Percentiles rank a stretch among this genome's conserved stretches.
Conservation (phyloP, 176 grass and related monocot genomes). For the Carex littledalei region DNA sequence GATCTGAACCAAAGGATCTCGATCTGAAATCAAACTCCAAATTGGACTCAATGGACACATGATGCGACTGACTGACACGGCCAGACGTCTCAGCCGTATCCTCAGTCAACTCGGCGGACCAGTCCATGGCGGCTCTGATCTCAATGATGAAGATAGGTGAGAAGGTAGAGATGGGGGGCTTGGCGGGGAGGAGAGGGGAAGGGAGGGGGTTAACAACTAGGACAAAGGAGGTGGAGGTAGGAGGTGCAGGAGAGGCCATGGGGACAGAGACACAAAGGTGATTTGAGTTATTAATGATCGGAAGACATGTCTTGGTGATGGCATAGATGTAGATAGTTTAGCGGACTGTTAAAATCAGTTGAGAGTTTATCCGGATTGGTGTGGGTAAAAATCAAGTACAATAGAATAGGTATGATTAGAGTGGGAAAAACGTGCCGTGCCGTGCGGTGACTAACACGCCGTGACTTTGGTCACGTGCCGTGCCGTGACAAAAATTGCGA, state of each 20-base stretch:
- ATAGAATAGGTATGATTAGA: no score
- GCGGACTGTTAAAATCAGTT: no score
- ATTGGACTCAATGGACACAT: conserved; percentile 27
- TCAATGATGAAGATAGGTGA: conserved; percentile 91
- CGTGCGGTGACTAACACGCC: no score
- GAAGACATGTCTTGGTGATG: no score
- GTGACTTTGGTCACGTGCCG: no score
- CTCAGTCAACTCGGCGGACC: conserved; percentile 58
- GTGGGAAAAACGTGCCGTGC: no score
- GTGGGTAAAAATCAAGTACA: no score
- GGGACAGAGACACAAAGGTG: conserved; percentile 32
- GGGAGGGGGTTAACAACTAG: conserved; percentile 78
- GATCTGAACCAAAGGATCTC: no score
- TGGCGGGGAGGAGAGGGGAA: conserved; percentile 39
- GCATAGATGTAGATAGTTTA: no score
- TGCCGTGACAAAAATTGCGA: no score
- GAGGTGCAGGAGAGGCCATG: conserved; percentile 39
- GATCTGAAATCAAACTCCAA: conserved; percentile 15
- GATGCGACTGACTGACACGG: not conserved
- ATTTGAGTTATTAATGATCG: no score
- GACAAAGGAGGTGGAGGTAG: conserved; percentile 32
- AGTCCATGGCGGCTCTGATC: conserved; percentile 49
- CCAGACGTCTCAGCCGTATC: not conserved
- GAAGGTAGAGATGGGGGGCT: conserved; percentile 12
- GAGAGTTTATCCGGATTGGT: no score